These are phyloP conservation scores for Clarireedia monteithiana DNA, from an alignment of 2,329 filamentous ascomycete species.

Conservation along the genomic window DNA sequence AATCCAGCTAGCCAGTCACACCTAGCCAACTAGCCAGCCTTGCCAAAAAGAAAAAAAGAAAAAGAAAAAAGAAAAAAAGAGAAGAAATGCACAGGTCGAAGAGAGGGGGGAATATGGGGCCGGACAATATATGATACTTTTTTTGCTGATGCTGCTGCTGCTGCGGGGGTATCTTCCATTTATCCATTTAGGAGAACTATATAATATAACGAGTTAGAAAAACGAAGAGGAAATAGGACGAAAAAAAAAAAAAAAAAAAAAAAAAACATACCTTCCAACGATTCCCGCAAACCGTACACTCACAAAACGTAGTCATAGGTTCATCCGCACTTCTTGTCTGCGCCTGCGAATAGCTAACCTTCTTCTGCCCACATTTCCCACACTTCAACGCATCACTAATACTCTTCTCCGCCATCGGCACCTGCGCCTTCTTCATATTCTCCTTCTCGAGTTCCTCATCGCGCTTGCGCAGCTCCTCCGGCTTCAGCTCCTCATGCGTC, in stretches of 20 bases:
- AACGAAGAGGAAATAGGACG: background rate
- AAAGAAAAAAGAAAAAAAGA: constrained; percentile 18
- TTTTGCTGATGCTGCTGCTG: background rate
- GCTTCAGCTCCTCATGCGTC: constrained; percentile 87
- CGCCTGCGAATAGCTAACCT: constrained; percentile 92
- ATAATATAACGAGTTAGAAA: too few species aligned
- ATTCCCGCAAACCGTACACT: constrained; percentile 62
- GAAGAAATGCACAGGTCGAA: constrained; percentile 9
- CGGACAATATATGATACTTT: background rate
- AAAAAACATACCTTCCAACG: constrained; percentile 55
- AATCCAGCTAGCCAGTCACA: constrained; percentile 14
- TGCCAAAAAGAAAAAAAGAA: too few species aligned
- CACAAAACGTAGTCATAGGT: constrained; percentile 74
- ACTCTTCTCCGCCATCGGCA: constrained; percentile 83
- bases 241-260: too few species aligned
- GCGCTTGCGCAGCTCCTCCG: constrained; percentile 67
- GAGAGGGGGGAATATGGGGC: too few species aligned
- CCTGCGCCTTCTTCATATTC: constrained; percentile 97
- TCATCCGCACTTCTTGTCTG: constrained; percentile 95
- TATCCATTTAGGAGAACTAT: constrained; percentile 27
- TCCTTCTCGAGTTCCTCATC: constrained; percentile 75
- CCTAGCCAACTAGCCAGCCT: too few species aligned
- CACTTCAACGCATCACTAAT: constrained; percentile 84
- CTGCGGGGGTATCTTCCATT: background rate
- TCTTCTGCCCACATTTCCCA: constrained; percentile 85